A percentile compares a stretch with the other conserved stretches of the same genome.
phyloP scores from a whole-genome alignment of 768 basidiomycete species.

The Leucocoprinus birnbaumii region DNA sequence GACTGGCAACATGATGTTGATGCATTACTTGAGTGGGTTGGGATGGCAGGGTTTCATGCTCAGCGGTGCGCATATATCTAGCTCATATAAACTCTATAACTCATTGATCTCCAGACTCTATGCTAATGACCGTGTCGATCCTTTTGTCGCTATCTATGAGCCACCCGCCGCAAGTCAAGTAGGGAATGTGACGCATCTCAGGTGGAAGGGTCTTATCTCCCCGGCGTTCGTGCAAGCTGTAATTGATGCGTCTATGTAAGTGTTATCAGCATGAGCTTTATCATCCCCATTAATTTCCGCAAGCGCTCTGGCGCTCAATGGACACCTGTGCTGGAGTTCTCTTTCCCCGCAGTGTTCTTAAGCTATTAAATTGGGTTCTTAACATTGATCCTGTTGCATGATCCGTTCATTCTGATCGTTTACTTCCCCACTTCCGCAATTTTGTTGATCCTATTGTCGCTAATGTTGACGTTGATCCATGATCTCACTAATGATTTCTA shows the following conservation, averaged over 20 bases:
- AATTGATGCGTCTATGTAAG: slow-evolving; percentile 43
- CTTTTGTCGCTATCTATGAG: slow-evolving; percentile 67
- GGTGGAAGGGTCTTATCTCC: slow-evolving; percentile 60
- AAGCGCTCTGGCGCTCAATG: too few relatives aligned
- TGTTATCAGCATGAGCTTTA: slow-evolving; percentile 2
- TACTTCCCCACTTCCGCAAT: background rate
- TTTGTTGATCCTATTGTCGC: slow-evolving; percentile 9
- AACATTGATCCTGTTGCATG: background rate
- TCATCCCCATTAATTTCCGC: background rate
- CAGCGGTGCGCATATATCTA: slow-evolving; percentile 45
- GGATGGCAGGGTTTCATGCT: slow-evolving; percentile 63
- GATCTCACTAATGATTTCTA: slow-evolving; percentile 5
- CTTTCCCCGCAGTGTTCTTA: background rate
- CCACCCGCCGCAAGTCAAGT: slow-evolving; percentile 42
- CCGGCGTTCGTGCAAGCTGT: slow-evolving; percentile 50
- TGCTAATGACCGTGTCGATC: slow-evolving; percentile 63
- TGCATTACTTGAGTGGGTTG: slow-evolving; percentile 69
- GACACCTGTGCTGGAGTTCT: background rate
- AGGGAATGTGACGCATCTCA: slow-evolving; percentile 48
- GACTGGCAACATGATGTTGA: slow-evolving; percentile 47
- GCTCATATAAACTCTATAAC: background rate
- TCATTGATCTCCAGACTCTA: slow-evolving; percentile 38
- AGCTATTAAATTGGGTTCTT: background rate
- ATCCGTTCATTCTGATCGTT: background rate
- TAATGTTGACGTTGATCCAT: slow-evolving; percentile 1